These are phyloP conservation scores for Phaffomyces antillensis DNA, from an alignment of 805 yeast genomes.

Conservation along the genomic window DNA sequence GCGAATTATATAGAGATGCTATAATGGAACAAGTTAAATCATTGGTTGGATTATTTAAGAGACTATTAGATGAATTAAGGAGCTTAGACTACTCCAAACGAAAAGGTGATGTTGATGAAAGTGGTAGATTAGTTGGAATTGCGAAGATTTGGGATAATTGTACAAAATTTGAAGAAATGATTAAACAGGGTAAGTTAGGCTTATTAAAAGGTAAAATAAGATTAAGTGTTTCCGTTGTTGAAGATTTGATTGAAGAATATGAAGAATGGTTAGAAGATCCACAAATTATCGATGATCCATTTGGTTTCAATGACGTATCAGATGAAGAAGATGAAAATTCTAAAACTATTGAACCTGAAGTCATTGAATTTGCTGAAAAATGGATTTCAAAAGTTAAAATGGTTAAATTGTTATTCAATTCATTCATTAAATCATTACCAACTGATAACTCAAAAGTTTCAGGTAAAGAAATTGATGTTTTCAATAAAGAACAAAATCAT, in stretches of 20 bases:
- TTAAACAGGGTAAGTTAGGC: constrained; percentile 46
- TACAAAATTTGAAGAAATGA: constrained; percentile 36
- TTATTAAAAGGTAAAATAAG: constrained; percentile 41
- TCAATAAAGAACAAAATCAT: constrained; percentile 35
- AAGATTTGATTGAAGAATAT: constrained; percentile 61
- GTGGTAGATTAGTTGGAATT: constrained; percentile 45
- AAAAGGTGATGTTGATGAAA: constrained; percentile 17
- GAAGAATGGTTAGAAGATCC: constrained; percentile 68
- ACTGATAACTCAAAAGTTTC: constrained; percentile 22
- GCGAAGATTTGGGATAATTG: constrained; percentile 72
- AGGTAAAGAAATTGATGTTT: constrained; percentile 41
- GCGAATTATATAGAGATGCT: constrained; percentile 25
- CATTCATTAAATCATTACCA: constrained; percentile 54
- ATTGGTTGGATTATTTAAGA: constrained; percentile 13
- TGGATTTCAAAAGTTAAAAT: constrained; percentile 52
- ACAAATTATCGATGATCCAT: constrained; percentile 39
- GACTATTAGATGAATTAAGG: constrained; percentile 19
- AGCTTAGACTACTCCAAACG: constrained; percentile 14
- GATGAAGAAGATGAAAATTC: constrained; percentile 22
- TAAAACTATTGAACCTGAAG: constrained; percentile 28
- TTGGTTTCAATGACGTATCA: constrained; percentile 33
- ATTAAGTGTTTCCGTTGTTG: constrained; percentile 38
- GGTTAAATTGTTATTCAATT: constrained; percentile 49
- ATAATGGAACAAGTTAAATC: constrained; percentile 12
- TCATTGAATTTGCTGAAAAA: constrained; percentile 33